phyloP scores from a whole-genome alignment of 768 basidiomycete genomes.

The Leccinum imitatum region DNA sequence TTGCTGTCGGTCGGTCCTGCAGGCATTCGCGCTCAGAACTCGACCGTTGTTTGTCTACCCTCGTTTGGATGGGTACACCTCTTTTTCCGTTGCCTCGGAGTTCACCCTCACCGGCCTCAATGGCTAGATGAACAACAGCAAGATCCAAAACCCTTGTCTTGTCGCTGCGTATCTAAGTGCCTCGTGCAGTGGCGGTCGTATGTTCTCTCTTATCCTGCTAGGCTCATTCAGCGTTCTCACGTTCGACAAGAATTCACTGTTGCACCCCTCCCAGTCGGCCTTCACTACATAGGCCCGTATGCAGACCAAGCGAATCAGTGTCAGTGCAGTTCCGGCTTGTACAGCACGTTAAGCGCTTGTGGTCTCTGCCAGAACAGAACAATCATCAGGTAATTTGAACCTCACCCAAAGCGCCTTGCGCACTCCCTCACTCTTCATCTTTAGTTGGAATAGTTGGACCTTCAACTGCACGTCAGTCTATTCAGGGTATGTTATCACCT shows the following conservation, averaged over 20 bases:
- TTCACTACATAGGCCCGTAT: conserved; percentile 35
- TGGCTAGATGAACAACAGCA: conserved; percentile 40
- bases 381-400: conserved; percentile 34
- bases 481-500: conserved; percentile 18
- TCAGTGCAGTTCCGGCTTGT: conserved; percentile 56
- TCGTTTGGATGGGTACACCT: conserved; percentile 29
- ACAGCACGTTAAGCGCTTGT: conserved; percentile 57
- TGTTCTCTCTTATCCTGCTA: conserved; percentile 19
- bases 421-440: conserved; percentile 2
- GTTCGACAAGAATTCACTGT: conserved; percentile 38
- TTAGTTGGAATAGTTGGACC: conserved; percentile 54
- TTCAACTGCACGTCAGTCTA: conserved; percentile 45
- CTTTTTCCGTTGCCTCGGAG: background rate
- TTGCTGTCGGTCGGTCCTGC: conserved; percentile 20
- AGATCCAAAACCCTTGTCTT: conserved; percentile 46
- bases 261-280: conserved; percentile 35
- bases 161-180: conserved; percentile 44
- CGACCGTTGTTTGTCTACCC: conserved; percentile 22
- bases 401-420: background rate
- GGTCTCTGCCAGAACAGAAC: conserved; percentile 51
- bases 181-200: conserved; percentile 43
- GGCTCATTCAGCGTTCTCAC: conserved; percentile 9
- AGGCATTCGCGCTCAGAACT: conserved; percentile 22
- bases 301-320: conserved; percentile 34
- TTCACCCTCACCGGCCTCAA: background rate